Evolutionary conservation across 306 rosid species (phyloP).

Genomic region (Lathyrus aphaca): DNA sequence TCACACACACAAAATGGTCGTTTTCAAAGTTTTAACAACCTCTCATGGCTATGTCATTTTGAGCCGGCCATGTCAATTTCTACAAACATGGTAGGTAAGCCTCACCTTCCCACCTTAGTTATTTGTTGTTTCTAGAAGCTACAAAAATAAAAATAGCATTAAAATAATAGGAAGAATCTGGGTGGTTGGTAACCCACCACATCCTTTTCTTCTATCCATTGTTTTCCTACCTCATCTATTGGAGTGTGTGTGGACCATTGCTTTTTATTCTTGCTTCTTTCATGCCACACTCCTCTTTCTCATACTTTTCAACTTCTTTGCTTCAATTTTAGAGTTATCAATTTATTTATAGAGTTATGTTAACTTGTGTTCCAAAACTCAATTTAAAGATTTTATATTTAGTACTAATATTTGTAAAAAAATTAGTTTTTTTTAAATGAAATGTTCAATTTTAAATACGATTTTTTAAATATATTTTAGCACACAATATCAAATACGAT

Average conservation of each 20-base stretch:
- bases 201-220: slow-evolving; percentile 2
- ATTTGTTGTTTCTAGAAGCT: slow-evolving; percentile 41
- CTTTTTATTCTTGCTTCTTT: slow-evolving; percentile 20
- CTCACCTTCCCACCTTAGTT: slow-evolving; percentile 40
- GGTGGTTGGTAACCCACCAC: slow-evolving; percentile 46
- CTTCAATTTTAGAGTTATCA: background rate
- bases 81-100: slow-evolving; percentile 46
- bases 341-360: background rate
- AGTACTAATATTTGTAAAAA: too few relatives aligned
- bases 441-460: too few relatives aligned
- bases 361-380: too few relatives aligned
- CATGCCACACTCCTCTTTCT: slow-evolving; percentile 29
- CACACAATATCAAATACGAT: too few relatives aligned
- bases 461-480: too few relatives aligned
- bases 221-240: slow-evolving; percentile 36
- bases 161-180: slow-evolving; percentile 27
- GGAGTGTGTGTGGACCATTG: slow-evolving; percentile 32
- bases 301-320: slow-evolving; percentile 35
- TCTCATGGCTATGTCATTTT: slow-evolving; percentile 27
- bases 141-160: background rate
- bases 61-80: slow-evolving; percentile 39
- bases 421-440: too few relatives aligned
- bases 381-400: too few relatives aligned
- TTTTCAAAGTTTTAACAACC: slow-evolving; percentile 41
- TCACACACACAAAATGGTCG: slow-evolving; percentile 12